Evolutionary conservation across 1,284 basidiomycete species (phyloP).

Genomic region (Gomphus bonarii): DNA sequence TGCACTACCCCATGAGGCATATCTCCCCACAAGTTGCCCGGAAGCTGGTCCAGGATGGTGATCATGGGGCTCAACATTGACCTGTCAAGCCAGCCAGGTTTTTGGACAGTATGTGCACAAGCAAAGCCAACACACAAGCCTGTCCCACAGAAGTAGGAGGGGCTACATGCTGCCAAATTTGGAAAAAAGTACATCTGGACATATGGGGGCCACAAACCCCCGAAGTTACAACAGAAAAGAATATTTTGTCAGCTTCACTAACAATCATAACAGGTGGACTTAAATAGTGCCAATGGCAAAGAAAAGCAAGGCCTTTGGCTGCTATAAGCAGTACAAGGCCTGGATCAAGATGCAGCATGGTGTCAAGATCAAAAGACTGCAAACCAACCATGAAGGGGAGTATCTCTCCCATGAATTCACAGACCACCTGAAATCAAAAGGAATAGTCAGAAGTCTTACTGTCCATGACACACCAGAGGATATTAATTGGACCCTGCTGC

Average conservation of each 20-base stretch:
- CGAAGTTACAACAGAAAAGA: too few species aligned
- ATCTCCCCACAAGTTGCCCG: neutral
- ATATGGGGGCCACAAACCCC: too few species aligned
- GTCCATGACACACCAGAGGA: too few species aligned
- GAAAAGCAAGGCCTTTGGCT: neutral
- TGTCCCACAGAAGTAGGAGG: neutral
- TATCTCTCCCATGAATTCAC: too few species aligned
- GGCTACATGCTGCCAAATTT: too few species aligned
- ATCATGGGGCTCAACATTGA: neutral
- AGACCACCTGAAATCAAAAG: too few species aligned
- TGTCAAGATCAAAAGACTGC: neutral
- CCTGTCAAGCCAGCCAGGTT: neutral
- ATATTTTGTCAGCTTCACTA: neutral
- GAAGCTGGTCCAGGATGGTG: neutral
- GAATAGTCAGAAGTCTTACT: too few species aligned
- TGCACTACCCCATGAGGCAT: neutral
- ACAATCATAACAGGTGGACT: neutral
- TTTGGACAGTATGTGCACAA: neutral
- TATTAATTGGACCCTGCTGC: too few species aligned
- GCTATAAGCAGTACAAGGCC: too few species aligned
- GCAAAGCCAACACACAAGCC: neutral
- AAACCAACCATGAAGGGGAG: too few species aligned
- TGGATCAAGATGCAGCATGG: neutral
- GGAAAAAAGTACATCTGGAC: too few species aligned
- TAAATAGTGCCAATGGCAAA: neutral